Conservation (phyloP, 495 filamentous ascomycete genomes). For the Lophiostoma macrostomum region DNA sequence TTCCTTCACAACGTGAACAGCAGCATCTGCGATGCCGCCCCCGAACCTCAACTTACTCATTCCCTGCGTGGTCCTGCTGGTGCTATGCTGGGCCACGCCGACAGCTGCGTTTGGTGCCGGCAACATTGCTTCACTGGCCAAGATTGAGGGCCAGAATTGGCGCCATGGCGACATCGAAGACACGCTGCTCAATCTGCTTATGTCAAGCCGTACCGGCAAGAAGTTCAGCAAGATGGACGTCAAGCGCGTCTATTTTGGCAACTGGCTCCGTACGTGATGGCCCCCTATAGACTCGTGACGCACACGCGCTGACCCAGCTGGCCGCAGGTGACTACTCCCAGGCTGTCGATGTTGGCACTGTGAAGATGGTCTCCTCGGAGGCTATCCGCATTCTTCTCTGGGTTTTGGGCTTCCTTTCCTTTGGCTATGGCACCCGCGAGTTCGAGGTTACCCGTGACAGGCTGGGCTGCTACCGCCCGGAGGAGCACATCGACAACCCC, state of each 20-base stretch:
- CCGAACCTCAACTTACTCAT: slow-evolving; percentile 35
- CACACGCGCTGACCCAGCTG: slow-evolving; percentile 47
- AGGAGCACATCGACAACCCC: slow-evolving; percentile 71
- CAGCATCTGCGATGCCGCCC: slow-evolving; percentile 20
- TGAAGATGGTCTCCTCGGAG: slow-evolving; percentile 83
- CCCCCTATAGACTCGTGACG: neutral
- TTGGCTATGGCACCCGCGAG: slow-evolving; percentile 82
- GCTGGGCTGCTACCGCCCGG: slow-evolving; percentile 70
- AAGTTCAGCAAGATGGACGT: slow-evolving; percentile 87
- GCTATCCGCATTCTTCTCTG: slow-evolving; percentile 81
- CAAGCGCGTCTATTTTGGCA: slow-evolving; percentile 80
- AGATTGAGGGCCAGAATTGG: slow-evolving; percentile 83
- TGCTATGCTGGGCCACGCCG: slow-evolving; percentile 59
- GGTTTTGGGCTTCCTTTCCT: slow-evolving; percentile 62
- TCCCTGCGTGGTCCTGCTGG: slow-evolving; percentile 54
- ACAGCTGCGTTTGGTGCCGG: slow-evolving; percentile 82
- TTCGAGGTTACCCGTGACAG: slow-evolving; percentile 88
- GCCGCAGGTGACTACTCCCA: slow-evolving; percentile 48
- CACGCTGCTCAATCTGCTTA: slow-evolving; percentile 68
- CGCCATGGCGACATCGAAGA: slow-evolving; percentile 97
- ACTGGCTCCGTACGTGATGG: slow-evolving; percentile 65
- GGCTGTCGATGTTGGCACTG: slow-evolving; percentile 79
- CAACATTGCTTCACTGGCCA: slow-evolving; percentile 72
- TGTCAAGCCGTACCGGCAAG: slow-evolving; percentile 76
- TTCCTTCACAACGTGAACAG: neutral